phyloP scores from a whole-genome alignment of 345 rosid genomes.

The Eucalyptus cloeziana region DNA sequence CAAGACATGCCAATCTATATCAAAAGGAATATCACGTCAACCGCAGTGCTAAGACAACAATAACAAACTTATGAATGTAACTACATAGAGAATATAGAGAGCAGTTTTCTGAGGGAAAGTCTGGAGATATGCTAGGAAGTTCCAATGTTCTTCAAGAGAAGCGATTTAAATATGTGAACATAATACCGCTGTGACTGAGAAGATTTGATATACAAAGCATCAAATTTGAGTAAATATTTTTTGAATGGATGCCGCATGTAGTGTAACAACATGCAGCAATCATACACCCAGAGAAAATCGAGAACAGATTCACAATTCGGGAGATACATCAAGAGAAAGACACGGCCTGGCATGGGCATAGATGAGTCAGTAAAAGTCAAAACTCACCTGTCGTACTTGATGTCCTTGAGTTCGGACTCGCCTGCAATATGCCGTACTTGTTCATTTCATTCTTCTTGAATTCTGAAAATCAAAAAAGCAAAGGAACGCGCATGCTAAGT shows the following conservation, averaged over 20 bases:
- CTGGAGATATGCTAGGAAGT: background rate
- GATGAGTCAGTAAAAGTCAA: background rate
- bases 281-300: rapidly evolving
- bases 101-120: background rate
- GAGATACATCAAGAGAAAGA: background rate
- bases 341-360: background rate
- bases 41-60: background rate
- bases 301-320: background rate
- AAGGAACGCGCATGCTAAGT: background rate
- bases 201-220: background rate
- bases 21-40: background rate
- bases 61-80: background rate
- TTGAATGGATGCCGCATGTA: background rate
- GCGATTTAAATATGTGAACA: background rate
- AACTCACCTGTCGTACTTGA: constrained; percentile 33
- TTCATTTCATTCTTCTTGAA: constrained; percentile 56
- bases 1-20: constrained; percentile 41
- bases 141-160: background rate
- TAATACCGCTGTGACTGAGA: rapidly evolving
- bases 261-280: no score
- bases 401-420: constrained; percentile 14
- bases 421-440: constrained; percentile 24
- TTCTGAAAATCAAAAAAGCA: constrained; percentile 15
- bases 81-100: background rate
- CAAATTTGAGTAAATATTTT: background rate